Conservation (phyloP, 1,139 yeast species). For the Saccharomyces pastorianus region DNA sequence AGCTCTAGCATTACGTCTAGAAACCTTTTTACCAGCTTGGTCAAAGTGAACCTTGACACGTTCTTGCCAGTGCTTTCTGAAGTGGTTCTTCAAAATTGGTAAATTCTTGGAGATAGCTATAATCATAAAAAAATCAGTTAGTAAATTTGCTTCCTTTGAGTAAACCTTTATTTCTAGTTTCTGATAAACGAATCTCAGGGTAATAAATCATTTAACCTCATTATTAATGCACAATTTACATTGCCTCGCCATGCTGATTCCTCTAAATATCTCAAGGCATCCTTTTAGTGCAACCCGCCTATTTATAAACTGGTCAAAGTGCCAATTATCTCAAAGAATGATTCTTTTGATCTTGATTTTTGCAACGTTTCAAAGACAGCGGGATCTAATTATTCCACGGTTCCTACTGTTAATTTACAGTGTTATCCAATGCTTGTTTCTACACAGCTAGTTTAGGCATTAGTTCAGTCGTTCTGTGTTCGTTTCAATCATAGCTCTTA, state of each 20-base stretch:
- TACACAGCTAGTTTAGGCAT: background rate
- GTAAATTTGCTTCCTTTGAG: background rate
- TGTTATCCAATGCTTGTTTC: background rate
- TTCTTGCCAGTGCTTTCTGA: constrained; percentile 99
- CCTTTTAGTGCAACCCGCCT: background rate
- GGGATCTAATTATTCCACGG: background rate
- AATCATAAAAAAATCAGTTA: constrained; percentile 12
- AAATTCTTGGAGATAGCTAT: constrained; percentile 95
- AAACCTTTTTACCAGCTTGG: constrained; percentile 94
- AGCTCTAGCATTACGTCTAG: constrained; percentile 93
- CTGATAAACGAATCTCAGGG: background rate
- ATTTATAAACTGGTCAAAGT: background rate
- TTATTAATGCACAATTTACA: background rate
- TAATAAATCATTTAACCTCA: background rate
- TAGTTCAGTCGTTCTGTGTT: background rate
- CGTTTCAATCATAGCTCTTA: background rate
- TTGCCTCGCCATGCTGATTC: background rate
- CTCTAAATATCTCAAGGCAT: background rate
- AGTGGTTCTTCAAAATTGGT: constrained; percentile 94
- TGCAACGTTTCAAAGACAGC: background rate
- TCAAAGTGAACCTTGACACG: constrained; percentile 70
- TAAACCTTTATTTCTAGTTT: background rate
- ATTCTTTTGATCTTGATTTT: background rate
- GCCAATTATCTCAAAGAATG: background rate
- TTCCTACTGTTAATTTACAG: background rate